These are phyloP conservation scores for Coleophoma cylindrospora DNA, from an alignment of 2,329 filamentous ascomycete species.

Conservation along the genomic window DNA sequence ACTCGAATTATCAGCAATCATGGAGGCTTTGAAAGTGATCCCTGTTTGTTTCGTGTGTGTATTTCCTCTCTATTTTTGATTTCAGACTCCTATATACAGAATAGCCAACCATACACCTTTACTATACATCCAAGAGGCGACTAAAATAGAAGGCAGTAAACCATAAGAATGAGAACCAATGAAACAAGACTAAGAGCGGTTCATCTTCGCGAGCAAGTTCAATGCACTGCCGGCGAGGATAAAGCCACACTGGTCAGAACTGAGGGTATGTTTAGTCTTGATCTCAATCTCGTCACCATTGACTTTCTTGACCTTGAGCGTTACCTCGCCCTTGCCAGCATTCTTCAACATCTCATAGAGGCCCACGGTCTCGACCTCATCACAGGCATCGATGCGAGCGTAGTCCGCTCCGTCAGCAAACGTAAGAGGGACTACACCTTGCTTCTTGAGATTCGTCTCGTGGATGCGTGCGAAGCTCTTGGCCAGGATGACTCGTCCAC, in stretches of 20 bases:
- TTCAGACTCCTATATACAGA: too few relatives aligned
- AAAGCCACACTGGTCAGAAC: conserved; percentile 84
- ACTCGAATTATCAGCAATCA: too few relatives aligned
- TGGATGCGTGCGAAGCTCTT: conserved; percentile 92
- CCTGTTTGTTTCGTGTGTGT: too few relatives aligned
- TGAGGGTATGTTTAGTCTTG: conserved; percentile 81
- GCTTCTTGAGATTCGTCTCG: conserved; percentile 95
- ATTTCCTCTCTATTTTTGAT: too few relatives aligned
- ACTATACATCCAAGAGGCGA: too few relatives aligned
- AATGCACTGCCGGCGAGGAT: conserved; percentile 90
- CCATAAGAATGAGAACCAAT: too few relatives aligned
- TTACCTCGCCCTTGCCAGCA: conserved; percentile 73
- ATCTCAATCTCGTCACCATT: conserved; percentile 63
- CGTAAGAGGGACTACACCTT: conserved; percentile 91
- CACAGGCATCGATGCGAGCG: conserved; percentile 75
- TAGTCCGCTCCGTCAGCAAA: conserved; percentile 89
- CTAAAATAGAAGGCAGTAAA: too few relatives aligned
- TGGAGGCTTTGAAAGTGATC: too few relatives aligned
- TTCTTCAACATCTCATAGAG: conserved; percentile 75
- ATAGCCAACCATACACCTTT: too few relatives aligned
- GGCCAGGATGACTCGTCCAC: conserved; percentile 74
- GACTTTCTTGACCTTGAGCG: conserved; percentile 57
- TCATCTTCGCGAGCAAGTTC: conserved; percentile 73
- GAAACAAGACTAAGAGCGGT: conserved; percentile 10
- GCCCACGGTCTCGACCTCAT: conserved; percentile 77